phyloP scores from a whole-genome alignment of 1,284 basidiomycete species.

The Ustilago xerochloae region DNA sequence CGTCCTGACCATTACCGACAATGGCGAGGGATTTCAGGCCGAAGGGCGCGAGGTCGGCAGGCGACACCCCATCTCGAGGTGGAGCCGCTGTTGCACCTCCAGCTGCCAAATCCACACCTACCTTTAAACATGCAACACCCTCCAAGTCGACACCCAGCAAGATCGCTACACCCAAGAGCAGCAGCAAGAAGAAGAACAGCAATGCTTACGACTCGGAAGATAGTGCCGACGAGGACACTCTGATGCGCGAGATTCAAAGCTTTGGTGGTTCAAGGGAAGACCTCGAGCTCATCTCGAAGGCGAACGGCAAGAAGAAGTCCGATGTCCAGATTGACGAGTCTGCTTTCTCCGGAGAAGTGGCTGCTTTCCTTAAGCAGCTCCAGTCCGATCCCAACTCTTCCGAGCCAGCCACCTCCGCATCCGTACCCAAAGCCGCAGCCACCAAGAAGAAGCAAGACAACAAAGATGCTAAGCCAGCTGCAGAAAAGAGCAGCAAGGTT shows the following conservation, averaged over 20 bases:
- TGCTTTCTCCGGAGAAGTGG: slow-evolving; percentile 36
- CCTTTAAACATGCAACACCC: neutral
- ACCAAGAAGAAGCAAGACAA: slow-evolving; percentile 7
- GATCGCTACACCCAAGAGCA: slow-evolving; percentile 3
- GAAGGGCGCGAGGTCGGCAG: slow-evolving; percentile 34
- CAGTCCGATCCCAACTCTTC: slow-evolving; percentile 21
- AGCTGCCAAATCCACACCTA: neutral
- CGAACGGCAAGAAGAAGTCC: slow-evolving; percentile 33
- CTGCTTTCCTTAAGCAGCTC: slow-evolving; percentile 41
- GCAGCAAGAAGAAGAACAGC: slow-evolving; percentile 20
- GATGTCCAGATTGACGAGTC: slow-evolving; percentile 36
- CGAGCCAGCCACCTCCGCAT: slow-evolving; percentile 9
- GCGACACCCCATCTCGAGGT: neutral
- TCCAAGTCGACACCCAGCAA: slow-evolving; percentile 27
- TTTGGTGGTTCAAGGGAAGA: slow-evolving; percentile 42
- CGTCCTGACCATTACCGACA: slow-evolving; percentile 8
- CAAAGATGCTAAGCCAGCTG: slow-evolving; percentile 9
- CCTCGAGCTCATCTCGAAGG: slow-evolving; percentile 42
- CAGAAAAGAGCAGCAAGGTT: slow-evolving; percentile 10
- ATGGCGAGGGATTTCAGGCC: slow-evolving; percentile 60
- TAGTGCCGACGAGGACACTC: slow-evolving; percentile 41
- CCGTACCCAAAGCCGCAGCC: neutral
- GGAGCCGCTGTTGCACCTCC: neutral
- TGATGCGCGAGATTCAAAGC: slow-evolving; percentile 48
- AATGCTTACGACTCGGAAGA: slow-evolving; percentile 46